These are phyloP conservation scores for Chrysanthemum makinoi DNA, from an alignment of 129 eudicot species.

Conservation along the genomic window DNA sequence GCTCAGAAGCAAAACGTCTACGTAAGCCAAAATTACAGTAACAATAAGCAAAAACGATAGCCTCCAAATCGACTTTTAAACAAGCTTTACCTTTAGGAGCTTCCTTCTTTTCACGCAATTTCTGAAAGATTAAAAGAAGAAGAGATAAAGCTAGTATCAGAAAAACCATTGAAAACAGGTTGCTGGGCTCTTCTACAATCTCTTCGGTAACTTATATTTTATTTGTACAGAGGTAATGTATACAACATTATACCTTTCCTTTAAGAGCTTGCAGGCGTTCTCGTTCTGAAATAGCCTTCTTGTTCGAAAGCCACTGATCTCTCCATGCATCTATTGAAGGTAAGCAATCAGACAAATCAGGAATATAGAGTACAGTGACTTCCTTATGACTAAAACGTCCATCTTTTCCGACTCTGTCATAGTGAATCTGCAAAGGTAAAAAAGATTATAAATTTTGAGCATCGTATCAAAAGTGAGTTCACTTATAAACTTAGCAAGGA, in stretches of 20 bases:
- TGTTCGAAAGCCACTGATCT: slow-evolving; percentile 83
- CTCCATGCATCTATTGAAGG: slow-evolving; percentile 83
- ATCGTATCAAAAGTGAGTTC: background rate
- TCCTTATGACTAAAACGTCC: slow-evolving; percentile 93
- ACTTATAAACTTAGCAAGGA: background rate
- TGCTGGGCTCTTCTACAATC: background rate
- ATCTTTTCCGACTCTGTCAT: slow-evolving; percentile 84
- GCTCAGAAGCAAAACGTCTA: slow-evolving; percentile 5
- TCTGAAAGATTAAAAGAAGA: slow-evolving; percentile 35
- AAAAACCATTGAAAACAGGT: background rate
- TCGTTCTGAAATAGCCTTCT: slow-evolving; percentile 76
- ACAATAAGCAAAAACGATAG: background rate
- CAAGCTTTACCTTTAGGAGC: slow-evolving; percentile 51
- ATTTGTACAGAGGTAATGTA: slow-evolving; percentile 8
- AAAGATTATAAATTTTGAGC: background rate
- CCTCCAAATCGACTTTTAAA: slow-evolving; percentile 4
- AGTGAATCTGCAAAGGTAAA: slow-evolving; percentile 73
- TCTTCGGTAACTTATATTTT: slow-evolving; percentile 1
- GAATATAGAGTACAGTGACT: slow-evolving; percentile 80
- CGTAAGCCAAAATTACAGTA: slow-evolving; percentile 1
- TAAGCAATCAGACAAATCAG: slow-evolving; percentile 85
- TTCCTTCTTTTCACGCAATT: slow-evolving; percentile 51
- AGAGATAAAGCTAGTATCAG: slow-evolving; percentile 13
- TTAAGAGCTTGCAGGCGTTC: slow-evolving; percentile 42
- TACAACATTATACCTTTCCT: slow-evolving; percentile 53